phyloP scores from a whole-genome alignment of 257 asterid genomes.

The Fraxinus americana region DNA sequence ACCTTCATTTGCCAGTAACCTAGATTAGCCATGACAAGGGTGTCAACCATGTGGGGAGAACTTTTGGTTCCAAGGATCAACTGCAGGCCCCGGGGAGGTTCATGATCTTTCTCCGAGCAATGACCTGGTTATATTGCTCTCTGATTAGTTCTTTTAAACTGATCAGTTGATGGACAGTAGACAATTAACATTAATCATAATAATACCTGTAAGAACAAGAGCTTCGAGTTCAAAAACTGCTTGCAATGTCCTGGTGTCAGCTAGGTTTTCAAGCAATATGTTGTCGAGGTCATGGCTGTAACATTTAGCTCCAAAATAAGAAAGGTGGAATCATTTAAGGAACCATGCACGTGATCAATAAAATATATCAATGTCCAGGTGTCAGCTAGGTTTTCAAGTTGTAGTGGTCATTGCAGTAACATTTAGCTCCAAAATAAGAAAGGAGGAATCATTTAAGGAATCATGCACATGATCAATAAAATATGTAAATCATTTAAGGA shows the following conservation, averaged over 20 bases:
- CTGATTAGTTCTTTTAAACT: conserved; percentile 25
- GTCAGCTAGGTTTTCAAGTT: conserved; percentile 93
- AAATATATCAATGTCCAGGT: conserved; percentile 57
- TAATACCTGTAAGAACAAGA: conserved; percentile 90
- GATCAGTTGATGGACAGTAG: conserved; percentile 16
- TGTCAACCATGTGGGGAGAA: conserved; percentile 88
- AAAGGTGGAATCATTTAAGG: conserved; percentile 10
- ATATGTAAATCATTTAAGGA: background rate
- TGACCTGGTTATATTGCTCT: conserved; percentile 64
- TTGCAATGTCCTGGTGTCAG: conserved; percentile 84
- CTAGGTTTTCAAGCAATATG: conserved; percentile 93
- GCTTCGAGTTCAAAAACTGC: conserved; percentile 98
- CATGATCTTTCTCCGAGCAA: conserved; percentile 97
- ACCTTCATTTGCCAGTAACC: conserved; percentile 99
- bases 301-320: conserved; percentile 10
- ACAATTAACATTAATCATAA: conserved; percentile 10
- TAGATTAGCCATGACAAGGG: conserved; percentile 98
- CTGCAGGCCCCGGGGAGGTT: conserved; percentile 96
- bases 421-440: conserved; percentile 6
- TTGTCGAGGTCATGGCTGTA: conserved; percentile 97
- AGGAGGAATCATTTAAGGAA: conserved; percentile 8
- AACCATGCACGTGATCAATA: background rate
- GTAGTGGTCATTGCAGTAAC: conserved; percentile 86
- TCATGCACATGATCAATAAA: no score
- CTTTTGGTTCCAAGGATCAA: conserved; percentile 90